Conservation (phyloP, 2,329 filamentous ascomycete species). For the Ophiocordyceps sinensis region DNA sequence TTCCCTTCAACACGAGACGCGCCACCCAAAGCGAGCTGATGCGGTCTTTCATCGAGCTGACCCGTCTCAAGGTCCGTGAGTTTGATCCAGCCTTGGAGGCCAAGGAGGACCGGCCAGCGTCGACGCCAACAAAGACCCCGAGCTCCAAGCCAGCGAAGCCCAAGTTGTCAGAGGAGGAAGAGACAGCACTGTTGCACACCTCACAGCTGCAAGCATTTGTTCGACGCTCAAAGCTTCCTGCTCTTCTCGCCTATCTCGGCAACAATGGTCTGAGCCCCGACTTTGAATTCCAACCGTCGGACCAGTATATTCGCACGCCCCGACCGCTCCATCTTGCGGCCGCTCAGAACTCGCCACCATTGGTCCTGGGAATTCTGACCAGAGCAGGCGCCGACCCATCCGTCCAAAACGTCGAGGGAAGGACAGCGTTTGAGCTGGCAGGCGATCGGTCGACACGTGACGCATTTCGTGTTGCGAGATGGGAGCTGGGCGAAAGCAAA, state of each 20-base stretch:
- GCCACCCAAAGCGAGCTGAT: constrained; percentile 92
- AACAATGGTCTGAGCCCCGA: constrained; percentile 56
- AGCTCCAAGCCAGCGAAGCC: constrained; percentile 39
- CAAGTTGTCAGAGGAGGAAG: constrained; percentile 69
- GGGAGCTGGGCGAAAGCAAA: constrained; percentile 59
- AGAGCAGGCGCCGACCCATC: constrained; percentile 67
- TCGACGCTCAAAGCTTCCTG: constrained; percentile 78
- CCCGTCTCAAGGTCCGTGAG: constrained; percentile 70
- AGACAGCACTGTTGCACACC: constrained; percentile 69
- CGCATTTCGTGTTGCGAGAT: constrained; percentile 77
- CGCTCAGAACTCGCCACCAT: constrained; percentile 59
- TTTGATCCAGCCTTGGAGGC: constrained; percentile 51
- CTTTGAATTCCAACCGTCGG: constrained; percentile 61
- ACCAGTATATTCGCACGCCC: constrained; percentile 65
- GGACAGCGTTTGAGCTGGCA: constrained; percentile 72
- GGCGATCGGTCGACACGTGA: constrained; percentile 78
- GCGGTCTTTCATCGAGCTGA: constrained; percentile 87
- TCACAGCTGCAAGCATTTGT: constrained; percentile 79
- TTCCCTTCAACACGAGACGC: constrained; percentile 83
- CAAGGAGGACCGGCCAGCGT: constrained; percentile 24
- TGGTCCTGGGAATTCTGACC: constrained; percentile 63
- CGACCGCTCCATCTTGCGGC: constrained; percentile 79
- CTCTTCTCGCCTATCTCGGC: constrained; percentile 68
- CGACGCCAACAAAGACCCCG: constrained; percentile 18
- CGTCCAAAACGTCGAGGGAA: constrained; percentile 56